Evolutionary conservation across 257 asterid species (phyloP).

Genomic region (Przewalskia tangutica): DNA sequence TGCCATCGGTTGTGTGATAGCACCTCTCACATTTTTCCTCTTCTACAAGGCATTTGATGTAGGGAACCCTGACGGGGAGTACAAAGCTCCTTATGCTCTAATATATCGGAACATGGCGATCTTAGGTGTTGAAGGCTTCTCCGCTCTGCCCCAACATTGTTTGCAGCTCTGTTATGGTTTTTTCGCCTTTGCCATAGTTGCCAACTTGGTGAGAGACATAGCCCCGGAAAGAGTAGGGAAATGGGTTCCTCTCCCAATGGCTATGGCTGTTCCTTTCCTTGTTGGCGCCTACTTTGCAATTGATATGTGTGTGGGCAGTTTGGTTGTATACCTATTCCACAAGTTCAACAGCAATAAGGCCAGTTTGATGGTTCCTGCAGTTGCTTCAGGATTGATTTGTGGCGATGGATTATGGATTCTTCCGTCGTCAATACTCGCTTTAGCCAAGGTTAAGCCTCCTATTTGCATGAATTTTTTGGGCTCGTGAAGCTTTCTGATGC

Average conservation of each 20-base stretch:
- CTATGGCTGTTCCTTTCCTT: constrained; percentile 78
- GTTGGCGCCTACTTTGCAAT: constrained; percentile 66
- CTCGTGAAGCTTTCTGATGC: constrained; percentile 13
- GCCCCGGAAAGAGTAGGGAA: constrained; percentile 29
- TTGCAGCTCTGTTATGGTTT: constrained; percentile 55
- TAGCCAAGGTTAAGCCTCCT: constrained; percentile 46
- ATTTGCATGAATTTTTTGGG: constrained; percentile 55
- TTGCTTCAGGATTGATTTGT: constrained; percentile 61
- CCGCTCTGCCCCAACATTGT: constrained; percentile 61
- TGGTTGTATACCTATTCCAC: constrained; percentile 46
- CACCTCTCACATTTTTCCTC: constrained; percentile 62
- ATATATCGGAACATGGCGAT: constrained; percentile 69
- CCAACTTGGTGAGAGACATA: constrained; percentile 39
- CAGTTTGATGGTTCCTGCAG: constrained; percentile 48
- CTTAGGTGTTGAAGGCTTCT: constrained; percentile 61
- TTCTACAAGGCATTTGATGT: constrained; percentile 53
- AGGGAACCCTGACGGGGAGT: constrained; percentile 44
- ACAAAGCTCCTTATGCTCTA: constrained; percentile 67
- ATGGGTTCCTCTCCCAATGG: constrained; percentile 67
- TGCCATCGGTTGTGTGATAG: constrained; percentile 59
- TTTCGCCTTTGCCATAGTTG: constrained; percentile 36
- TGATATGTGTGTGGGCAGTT: constrained; percentile 70
- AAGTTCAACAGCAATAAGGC: constrained; percentile 34
- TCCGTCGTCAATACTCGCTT: constrained; percentile 45
- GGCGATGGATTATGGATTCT: constrained; percentile 67